A percentile compares a stretch with the other conserved stretches of the same genome.
These are phyloP conservation scores for Sanghuangporus baumii DNA, from an alignment of 1,284 basidiomycete species.

Conservation along the genomic window DNA sequence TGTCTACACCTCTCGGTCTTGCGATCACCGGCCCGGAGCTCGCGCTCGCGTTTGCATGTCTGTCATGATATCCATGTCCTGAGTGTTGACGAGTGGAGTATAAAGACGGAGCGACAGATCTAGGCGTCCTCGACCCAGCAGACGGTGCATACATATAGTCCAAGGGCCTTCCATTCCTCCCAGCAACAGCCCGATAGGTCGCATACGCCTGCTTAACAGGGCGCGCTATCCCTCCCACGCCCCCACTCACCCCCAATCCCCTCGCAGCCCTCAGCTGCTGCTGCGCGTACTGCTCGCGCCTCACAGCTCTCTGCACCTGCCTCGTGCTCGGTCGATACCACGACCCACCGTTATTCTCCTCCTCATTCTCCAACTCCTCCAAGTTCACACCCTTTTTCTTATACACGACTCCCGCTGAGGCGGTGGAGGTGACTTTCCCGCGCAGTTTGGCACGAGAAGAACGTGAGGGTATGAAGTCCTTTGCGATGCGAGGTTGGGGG, in stretches of 20 bases:
- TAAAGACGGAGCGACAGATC: not conserved
- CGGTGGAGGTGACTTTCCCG: not conserved
- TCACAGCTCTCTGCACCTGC: conserved; percentile 1
- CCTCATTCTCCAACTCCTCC: not conserved
- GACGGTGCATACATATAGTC: conserved; percentile 14
- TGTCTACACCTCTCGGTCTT: not conserved
- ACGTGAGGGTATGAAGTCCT: conserved; percentile 1
- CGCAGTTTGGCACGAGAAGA: not conserved
- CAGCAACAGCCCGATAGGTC: not conserved
- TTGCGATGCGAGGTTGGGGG: conserved; percentile 3
- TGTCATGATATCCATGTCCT: not conserved
- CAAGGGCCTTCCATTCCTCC: conserved; percentile 5
- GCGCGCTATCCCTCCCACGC: not conserved
- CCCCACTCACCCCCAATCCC: not conserved
- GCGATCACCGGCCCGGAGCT: not conserved
- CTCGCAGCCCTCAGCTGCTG: not conserved
- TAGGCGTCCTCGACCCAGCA: not conserved
- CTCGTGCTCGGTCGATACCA: conserved; percentile 6
- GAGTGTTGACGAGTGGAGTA: not conserved
- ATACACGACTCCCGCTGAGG: not conserved
- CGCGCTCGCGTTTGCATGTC: not conserved
- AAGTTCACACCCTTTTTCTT: not conserved
- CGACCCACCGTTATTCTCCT: not conserved
- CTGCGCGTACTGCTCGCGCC: not conserved
- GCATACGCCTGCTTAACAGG: not conserved